Evolutionary conservation across 2,329 filamentous ascomycete genomes (phyloP), one percentile per base, ranked within the genome.

Genomic region (Penicillium sp.): DNA sequence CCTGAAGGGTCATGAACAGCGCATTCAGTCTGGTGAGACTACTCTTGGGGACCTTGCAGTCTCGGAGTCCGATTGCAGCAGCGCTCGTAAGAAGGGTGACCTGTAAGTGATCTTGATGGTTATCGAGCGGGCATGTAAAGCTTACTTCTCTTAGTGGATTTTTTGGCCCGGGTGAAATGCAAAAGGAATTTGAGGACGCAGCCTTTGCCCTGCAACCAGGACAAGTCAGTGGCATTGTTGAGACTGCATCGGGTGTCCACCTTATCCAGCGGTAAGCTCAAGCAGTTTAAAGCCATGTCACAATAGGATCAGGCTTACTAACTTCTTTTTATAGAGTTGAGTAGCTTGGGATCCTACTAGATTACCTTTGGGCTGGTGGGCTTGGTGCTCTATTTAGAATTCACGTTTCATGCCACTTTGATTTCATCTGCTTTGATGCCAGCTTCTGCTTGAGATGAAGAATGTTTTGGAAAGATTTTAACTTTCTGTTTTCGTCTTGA

Each of bases 161-260:
- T 67, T 98, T 98, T 65, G 89, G 87, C 39, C 81, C 77, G 56
- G 87, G 88, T 17, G 90, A 96, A 58, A 98, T 98, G 92, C 92
- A 98, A 65, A 90, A 89, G 71, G 90, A 95, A 68, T 98, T 98
- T 59, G 92, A 98, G 69, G 87, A 95, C 39, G 89, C 89, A 3
- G 84, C 92, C 1, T 98, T 98, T 68, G 82, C 77, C n/a, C 73
- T 98, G 38, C 77, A 89, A 65, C 82, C 83, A 2, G 89, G 88
- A 22, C 79, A 95, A 67, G 80, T 96, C 58, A 95, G 89, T 67
- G 74, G 76, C 31, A 74, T 95, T 25, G 84, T 96, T 9, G 85
- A 95, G 67, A 95, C 92, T 26, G 89, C 88, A 33, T 95, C 89
- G 35, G 92, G 92, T 1, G 72, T 96, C 58, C 92, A 98, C 70